phyloP scores from a whole-genome alignment of 2,329 filamentous ascomycete species.

The Chaetomiaceae sp. region DNA sequence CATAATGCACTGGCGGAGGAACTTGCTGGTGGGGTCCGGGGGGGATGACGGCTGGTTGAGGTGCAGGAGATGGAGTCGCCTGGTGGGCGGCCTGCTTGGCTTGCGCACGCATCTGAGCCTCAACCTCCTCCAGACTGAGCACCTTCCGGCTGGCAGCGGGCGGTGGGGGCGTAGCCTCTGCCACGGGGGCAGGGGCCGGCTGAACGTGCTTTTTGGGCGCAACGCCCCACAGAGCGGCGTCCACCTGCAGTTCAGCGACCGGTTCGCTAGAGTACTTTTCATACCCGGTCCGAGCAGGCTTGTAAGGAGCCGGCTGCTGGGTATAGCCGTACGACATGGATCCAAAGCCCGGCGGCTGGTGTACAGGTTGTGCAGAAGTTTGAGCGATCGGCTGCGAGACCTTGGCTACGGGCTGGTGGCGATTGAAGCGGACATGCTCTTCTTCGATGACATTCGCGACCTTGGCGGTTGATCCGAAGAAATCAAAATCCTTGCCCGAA shows the following conservation, averaged over 20 bases:
- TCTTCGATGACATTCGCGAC: constrained; percentile 82
- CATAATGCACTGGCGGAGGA: constrained; percentile 26
- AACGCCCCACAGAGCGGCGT: constrained; percentile 88
- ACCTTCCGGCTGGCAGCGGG: constrained; percentile 61
- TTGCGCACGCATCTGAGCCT: constrained; percentile 81
- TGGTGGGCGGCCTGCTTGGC: constrained; percentile 46
- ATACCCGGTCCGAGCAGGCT: constrained; percentile 74
- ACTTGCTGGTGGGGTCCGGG: constrained; percentile 30
- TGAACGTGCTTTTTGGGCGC: constrained; percentile 52
- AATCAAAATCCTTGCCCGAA: constrained; percentile 93
- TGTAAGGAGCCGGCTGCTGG: constrained; percentile 39
- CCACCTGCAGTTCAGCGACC: constrained; percentile 84
- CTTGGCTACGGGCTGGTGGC: constrained; percentile 60
- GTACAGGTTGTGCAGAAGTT: constrained; percentile 24
- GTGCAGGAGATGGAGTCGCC: constrained; percentile 29
- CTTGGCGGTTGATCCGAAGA: constrained; percentile 87
- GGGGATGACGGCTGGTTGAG: constrained; percentile 3
- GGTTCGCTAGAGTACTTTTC: constrained; percentile 87
- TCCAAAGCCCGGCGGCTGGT: constrained; percentile 30
- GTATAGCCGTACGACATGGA: constrained; percentile 36
- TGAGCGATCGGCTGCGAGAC: constrained; percentile 34
- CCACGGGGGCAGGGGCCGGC: constrained; percentile 33
- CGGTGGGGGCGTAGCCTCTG: constrained; percentile 31
- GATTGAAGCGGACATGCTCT: constrained; percentile 79
- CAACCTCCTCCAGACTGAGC: constrained; percentile 95